A percentile compares a stretch with the other conserved stretches of the same genome.
Evolutionary conservation across 164 flowering plant genomes (phyloP).

Genomic region (Vitis rupestris): DNA sequence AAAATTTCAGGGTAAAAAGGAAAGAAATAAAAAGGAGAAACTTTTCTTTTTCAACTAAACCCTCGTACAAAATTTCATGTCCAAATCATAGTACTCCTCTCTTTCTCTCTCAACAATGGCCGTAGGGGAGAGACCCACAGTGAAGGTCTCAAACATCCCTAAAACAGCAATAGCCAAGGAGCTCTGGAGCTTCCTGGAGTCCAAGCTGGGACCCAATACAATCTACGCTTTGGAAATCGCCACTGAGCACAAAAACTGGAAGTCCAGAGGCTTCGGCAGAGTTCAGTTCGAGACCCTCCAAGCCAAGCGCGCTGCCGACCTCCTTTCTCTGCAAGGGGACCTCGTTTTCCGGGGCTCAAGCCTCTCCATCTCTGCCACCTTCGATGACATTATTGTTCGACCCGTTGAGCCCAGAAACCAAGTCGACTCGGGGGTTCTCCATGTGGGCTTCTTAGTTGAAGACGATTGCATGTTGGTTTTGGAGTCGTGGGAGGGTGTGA

Average conservation of each 20-base stretch:
- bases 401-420: conserved; percentile 45
- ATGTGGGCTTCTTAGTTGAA: conserved; percentile 55
- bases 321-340: conserved; percentile 35
- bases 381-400: conserved; percentile 57
- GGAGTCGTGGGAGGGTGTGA: conserved; percentile 62
- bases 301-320: conserved; percentile 27
- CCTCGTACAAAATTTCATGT: too few species aligned
- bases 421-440: conserved; percentile 37
- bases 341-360: conserved; percentile 47
- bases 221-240: conserved; percentile 71
- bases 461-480: conserved; percentile 42
- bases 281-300: conserved; percentile 75
- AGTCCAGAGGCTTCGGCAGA: conserved; percentile 67
- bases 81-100: not conserved
- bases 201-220: conserved; percentile 45
- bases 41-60: too few species aligned
- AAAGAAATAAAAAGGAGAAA: too few species aligned
- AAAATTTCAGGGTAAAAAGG: too few species aligned
- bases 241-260: conserved; percentile 80
- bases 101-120: conserved; percentile 9
- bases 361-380: conserved; percentile 42
- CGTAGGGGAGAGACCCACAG: conserved; percentile 40
- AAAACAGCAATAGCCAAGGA: conserved; percentile 52
- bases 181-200: conserved; percentile 58
- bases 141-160: conserved; percentile 60